Conservation (phyloP, 1,284 basidiomycete genomes). For the Marasmius sp. region DNA sequence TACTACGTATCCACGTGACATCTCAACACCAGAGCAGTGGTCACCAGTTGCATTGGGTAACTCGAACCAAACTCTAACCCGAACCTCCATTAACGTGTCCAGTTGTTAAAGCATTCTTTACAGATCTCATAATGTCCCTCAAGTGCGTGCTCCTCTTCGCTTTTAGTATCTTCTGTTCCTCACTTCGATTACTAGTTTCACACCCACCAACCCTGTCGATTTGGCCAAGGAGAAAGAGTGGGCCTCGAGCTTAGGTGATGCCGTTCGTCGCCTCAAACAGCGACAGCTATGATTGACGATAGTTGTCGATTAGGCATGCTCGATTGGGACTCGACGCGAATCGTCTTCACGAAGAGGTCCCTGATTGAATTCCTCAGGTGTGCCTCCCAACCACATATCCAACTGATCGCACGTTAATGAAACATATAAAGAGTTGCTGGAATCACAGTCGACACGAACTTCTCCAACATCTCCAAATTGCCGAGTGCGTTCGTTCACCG, state of each 20-base stretch:
- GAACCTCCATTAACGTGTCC: background rate
- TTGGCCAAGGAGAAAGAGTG: constrained; percentile 68
- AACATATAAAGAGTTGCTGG: constrained; percentile 54
- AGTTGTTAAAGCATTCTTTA: background rate
- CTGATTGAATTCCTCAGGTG: constrained; percentile 75
- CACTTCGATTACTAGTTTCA: constrained; percentile 44
- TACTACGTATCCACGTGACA: background rate
- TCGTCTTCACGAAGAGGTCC: constrained; percentile 72
- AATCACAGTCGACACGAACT: constrained; percentile 71
- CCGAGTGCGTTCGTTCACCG: constrained; percentile 48
- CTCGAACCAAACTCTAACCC: background rate
- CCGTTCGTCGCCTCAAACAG: constrained; percentile 4
- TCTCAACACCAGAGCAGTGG: background rate
- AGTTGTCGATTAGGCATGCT: constrained; percentile 53
- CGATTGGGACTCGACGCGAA: constrained; percentile 71
- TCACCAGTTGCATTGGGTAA: background rate
- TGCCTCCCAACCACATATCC: constrained; percentile 17
- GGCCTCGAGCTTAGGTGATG: constrained; percentile 60
- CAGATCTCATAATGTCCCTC: constrained; percentile 10
- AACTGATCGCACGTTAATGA: constrained; percentile 16
- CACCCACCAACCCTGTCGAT: constrained; percentile 53
- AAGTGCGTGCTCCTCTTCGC: constrained; percentile 11
- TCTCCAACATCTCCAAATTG: constrained; percentile 66
- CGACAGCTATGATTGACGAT: background rate
- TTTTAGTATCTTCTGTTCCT: background rate